Base-by-base conservation (phyloP, 495 filamentous ascomycete genomes). In the Coniosporium apollinis region DNA sequence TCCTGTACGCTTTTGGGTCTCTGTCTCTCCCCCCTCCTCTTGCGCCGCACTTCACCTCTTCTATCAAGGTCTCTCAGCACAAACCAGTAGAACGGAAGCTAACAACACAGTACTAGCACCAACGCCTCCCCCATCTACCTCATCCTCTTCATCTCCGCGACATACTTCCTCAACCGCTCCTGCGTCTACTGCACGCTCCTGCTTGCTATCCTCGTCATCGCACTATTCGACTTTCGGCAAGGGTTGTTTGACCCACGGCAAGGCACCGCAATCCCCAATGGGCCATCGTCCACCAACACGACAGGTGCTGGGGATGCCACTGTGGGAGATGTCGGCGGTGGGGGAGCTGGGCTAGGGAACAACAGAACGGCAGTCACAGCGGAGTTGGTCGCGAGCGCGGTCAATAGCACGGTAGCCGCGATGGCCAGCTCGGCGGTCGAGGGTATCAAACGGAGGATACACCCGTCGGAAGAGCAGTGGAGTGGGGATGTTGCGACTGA, bases 181-280 rank as follows among this genome's bases (percentile, higher is more conserved):
- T 61, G 58, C 45, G 51, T 61, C 21, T 61, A 61, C 49, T 61
- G 58, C 49, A 52, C 50, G 21, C 43, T 59, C 32, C 54, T 61
- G 28, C 52, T 61, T 28, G 45, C 48, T 44, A 51, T 59, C 35
- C 52, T 61, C 34, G 44, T 59, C 31, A 35, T 58, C 22, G 43
- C 57, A 4, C 48, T 61, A 40, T 56, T 59, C 49, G 58, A 61
- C 45, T 61, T 61, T 48, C 36, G 46, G 10, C 43, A 44, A 8
- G 39, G 50, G 16, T 61, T 56, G 58, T 61, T 61, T 37, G 58
- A 59, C 31, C 41, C 54, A 7, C 47, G 46, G 33, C 48, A 14
- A 29, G 24, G 8, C 47, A 34, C 33, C 46, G 22, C 17, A 39
- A 30, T 19, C 15, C 39, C 29, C 35, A 4, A 41, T 20, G 19